Base-by-base conservation (phyloP, 2,329 filamentous ascomycete species). In the Fusarium clavum region DNA sequence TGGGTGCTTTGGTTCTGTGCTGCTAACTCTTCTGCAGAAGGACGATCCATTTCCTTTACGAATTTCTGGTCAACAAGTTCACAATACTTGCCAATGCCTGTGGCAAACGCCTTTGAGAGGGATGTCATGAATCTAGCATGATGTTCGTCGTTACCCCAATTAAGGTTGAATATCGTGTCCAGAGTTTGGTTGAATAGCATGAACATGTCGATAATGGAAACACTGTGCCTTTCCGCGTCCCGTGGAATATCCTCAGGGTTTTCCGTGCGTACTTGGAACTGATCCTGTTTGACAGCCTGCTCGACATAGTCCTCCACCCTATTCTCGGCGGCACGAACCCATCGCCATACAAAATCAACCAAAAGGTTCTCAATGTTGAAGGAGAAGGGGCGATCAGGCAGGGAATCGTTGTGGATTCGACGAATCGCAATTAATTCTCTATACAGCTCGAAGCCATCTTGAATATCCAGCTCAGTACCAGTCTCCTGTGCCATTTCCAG, bases 111-210 rank as follows among this genome's bases (percentile, higher is more conserved):
- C 75, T 94, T 97, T 16, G 94, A 91, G 18, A 98, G 84, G 3
- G 94, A 90, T 18, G 96, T 99, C 94, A 98, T 98, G 81, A 99
- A 99, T 67, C 94, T 94, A 41, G 96, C 95, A 77, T 97, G 93
- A 71, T 97, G 94, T 40, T 97, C 85, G 75, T 97, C 93, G 77
- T 98, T 94, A 70, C 94, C 92, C 96, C 96, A 99, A 65, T 94
- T 90, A 13, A 99, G 86, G 72, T 93, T 86, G 57, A 93, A 90
- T 57, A 99, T 89, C 75, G 97, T 93, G 69, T 98, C 92, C 38
- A 97, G 90, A 20, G 92, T 93, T 81, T 98, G 93, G 75, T 94
- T 97, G 84, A 98, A 98, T 2, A 97, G 91, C 73, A 92, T 91
- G 82, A 98, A 98, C 45, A 97, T 90, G 79, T 99, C 96, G 67